Base-by-base conservation (phyloP, 495 filamentous ascomycete genomes). In the Umbilicaria muhlenbergii region DNA sequence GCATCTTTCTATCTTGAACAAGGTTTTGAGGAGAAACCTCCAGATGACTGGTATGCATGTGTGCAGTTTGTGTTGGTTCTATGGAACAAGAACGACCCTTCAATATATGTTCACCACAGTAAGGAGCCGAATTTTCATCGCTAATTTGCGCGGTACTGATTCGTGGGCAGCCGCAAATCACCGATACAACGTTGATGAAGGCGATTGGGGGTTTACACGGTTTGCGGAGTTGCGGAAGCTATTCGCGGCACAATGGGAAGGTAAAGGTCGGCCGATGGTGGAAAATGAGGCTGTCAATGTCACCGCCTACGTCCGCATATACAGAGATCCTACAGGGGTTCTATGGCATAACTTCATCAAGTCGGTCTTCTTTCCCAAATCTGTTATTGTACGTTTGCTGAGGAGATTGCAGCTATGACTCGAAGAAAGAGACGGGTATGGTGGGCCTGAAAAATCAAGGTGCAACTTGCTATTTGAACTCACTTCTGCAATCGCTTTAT, bases 271-370 rank as follows among this genome's bases (percentile, higher is more conserved):
- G 33, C 83, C 83, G n/a, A 70, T 99, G 47, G 78, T 94, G 11
- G 87, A 96, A 60, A 80, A 87, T 53, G 84, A 94, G 39, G 69
- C 74, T 24, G 85, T 81, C 39, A 89, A 83, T 51, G 68, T 96
- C 50, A 94, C 87, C 2, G 91, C 88, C 39, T 99, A 93, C 55
- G 83, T 99, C 39, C 75, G 89, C 37, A 75, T 94, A 38, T 79
- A 94, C 36, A 93, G 95, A 61, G 91, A 99, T 58, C 91, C 94
- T 28, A 99, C 91, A 3, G 91, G 91, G 41, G 91, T 99, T n/a
- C 61, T 99, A 47, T 99, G 91, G 91, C 91, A 99, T 62, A 95
- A 85, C 63, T 95, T 99, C 64, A 74, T 82, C 52, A 92, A 95
- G 78, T 81, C 58, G 43, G 71, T 48, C 39, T n/a, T 37, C 24